Conservation (phyloP, 139 green algal genomes). For the Tetradesmus lagerheimii region DNA sequence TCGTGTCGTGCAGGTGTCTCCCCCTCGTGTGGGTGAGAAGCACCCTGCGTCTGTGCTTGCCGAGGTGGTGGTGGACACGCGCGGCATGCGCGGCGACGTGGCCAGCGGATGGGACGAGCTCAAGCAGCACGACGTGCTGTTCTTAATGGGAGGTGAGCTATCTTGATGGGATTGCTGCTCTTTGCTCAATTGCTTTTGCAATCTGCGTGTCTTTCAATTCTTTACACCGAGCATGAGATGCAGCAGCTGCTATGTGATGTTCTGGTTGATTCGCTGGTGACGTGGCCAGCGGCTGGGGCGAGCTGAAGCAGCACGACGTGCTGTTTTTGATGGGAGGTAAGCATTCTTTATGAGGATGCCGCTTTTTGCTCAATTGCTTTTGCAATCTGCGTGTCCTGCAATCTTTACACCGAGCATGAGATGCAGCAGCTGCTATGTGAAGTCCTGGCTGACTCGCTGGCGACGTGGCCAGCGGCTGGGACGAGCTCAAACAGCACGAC, state of each 20-base stretch:
- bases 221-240: too few relatives aligned
- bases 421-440: too few relatives aligned
- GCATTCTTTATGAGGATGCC: too few relatives aligned
- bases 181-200: too few relatives aligned
- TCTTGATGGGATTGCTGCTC: too few relatives aligned
- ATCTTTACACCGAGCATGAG: too few relatives aligned
- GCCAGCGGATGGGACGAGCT: conserved; percentile 93
- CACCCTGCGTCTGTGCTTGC: conserved; percentile 88
- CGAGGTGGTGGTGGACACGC: conserved; percentile 82
- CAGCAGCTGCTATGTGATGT: too few relatives aligned
- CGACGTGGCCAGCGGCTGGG: conserved; percentile 89
- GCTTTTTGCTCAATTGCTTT: too few relatives aligned
- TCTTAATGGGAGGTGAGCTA: conserved; percentile 85
- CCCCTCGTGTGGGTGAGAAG: conserved; percentile 88
- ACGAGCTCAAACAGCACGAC: conserved; percentile 92
- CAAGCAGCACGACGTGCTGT: conserved; percentile 96
- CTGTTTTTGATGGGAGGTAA: conserved; percentile 76
- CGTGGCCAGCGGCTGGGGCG: conserved; percentile 90
- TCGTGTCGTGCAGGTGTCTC: conserved; percentile 18
- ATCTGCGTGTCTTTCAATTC: too few relatives aligned
- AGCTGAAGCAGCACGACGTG: conserved; percentile 94
- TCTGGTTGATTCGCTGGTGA: conserved; percentile 35
- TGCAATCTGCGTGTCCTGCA: too few relatives aligned
- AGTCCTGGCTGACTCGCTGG: not conserved
- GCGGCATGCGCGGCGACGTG: conserved; percentile 72